These are phyloP conservation scores for Hyaloraphidium curvatum DNA, from an alignment of 192 early-diverging fungal genomes.

Conservation along the genomic window DNA sequence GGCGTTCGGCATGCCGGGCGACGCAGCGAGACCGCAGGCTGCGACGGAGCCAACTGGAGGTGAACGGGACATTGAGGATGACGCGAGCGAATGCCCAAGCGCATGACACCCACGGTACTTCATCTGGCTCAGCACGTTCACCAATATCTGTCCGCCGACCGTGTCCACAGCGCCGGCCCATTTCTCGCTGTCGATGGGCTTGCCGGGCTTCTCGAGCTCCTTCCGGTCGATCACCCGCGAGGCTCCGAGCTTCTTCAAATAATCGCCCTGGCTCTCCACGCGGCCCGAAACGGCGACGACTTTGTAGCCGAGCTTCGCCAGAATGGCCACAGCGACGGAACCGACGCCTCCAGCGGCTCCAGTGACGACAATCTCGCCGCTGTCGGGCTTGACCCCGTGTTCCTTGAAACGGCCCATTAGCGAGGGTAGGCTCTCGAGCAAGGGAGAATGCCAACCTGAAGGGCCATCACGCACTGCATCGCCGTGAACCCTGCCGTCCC, in stretches of 20 bases:
- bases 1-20: too few relatives aligned
- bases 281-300: neutral
- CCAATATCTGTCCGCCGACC: neutral
- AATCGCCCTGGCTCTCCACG: too few relatives aligned
- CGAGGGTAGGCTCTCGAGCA: too few relatives aligned
- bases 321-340: neutral
- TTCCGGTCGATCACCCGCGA: neutral
- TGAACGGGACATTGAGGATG: too few relatives aligned
- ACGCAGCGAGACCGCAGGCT: too few relatives aligned
- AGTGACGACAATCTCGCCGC: neutral
- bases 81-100: too few relatives aligned
- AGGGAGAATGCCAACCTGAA: too few relatives aligned
- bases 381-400: neutral
- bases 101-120: neutral
- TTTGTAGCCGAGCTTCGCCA: neutral
- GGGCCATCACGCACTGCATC: neutral
- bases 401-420: neutral
- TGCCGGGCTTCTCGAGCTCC: neutral
- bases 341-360: neutral
- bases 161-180: neutral
- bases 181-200: neutral
- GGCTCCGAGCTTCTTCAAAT: neutral
- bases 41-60: too few relatives aligned
- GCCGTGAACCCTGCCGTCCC: slow-evolving; percentile 1
- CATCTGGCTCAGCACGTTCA: neutral